phyloP scores from a whole-genome alignment of 1,284 basidiomycete genomes.

The Puccinia hordei region DNA sequence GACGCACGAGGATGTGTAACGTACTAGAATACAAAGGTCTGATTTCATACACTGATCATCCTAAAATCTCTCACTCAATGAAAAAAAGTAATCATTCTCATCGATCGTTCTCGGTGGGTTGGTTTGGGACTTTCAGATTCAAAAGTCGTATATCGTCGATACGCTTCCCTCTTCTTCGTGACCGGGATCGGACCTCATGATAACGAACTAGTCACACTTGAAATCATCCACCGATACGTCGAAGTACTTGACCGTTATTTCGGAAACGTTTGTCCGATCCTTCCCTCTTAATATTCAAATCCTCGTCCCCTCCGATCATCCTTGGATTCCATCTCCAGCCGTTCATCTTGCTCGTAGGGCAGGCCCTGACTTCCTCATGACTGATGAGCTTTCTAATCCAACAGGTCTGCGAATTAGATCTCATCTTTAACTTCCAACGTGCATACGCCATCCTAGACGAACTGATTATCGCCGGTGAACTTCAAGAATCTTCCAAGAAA shows the following conservation, averaged over 20 bases:
- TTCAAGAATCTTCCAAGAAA: conserved; percentile 99
- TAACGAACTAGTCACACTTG: conserved; percentile 88
- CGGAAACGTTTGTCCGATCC: conserved; percentile 76
- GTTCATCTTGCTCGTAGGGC: too few relatives aligned
- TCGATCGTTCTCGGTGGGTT: too few relatives aligned
- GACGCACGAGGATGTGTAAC: conserved; percentile 98
- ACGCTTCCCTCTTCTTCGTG: conserved; percentile 98
- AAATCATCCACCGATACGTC: conserved; percentile 97
- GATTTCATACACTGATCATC: conserved; percentile 54
- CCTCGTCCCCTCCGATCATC: neutral
- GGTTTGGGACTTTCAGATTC: conserved; percentile 62
- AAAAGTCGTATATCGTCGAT: conserved; percentile 95
- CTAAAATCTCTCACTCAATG: too few relatives aligned
- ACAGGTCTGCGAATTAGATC: conserved; percentile 91
- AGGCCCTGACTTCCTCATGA: conserved; percentile 8
- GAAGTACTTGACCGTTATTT: conserved; percentile 99
- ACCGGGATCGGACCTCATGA: conserved; percentile 84
- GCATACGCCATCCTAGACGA: conserved; percentile 98
- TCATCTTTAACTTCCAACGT: conserved; percentile 99
- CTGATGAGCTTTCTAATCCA: too few relatives aligned
- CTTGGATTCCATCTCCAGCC: conserved; percentile 33
- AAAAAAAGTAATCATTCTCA: too few relatives aligned
- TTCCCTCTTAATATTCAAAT: neutral
- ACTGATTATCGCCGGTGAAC: conserved; percentile 93
- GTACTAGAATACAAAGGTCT: conserved; percentile 97